phyloP scores from a whole-genome alignment of 345 rosid species.

The Triadica sebifera region DNA sequence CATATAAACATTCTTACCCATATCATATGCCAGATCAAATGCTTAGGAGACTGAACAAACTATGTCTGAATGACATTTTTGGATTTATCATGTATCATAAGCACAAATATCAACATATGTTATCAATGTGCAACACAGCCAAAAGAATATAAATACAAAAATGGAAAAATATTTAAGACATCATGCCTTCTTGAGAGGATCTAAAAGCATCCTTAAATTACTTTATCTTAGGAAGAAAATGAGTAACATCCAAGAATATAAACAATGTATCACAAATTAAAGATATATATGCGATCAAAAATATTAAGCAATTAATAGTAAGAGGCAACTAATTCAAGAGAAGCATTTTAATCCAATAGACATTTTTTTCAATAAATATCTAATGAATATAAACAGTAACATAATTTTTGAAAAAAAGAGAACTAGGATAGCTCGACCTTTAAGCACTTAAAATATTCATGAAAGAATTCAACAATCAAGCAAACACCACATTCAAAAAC shows the following conservation, averaged over 20 bases:
- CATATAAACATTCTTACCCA: background rate
- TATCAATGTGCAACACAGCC: background rate
- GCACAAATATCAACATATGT: background rate
- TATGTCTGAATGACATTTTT: background rate
- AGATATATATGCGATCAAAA: constrained; percentile 22
- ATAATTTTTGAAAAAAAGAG: background rate
- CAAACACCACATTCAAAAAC: background rate
- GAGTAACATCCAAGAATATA: constrained; percentile 22
- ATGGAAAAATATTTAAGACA: background rate
- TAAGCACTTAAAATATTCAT: background rate
- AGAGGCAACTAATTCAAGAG: background rate
- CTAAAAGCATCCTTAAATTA: constrained; percentile 18
- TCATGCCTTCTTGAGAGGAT: constrained; percentile 26
- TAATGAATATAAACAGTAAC: background rate
- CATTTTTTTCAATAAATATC: background rate
- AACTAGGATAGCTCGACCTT: background rate
- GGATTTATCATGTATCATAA: background rate
- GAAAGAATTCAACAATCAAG: background rate
- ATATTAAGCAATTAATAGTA: constrained; percentile 18
- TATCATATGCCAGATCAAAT: background rate
- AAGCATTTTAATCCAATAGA: background rate
- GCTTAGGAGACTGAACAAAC: background rate
- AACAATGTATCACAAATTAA: constrained; percentile 17
- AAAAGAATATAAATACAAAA: constrained; percentile 20
- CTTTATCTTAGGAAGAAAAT: constrained; percentile 34